Percentiles rank a stretch among this genome's conserved stretches.
These are phyloP conservation scores for Irpex sp. DNA, from an alignment of 1,284 basidiomycete species.

Conservation along the genomic window DNA sequence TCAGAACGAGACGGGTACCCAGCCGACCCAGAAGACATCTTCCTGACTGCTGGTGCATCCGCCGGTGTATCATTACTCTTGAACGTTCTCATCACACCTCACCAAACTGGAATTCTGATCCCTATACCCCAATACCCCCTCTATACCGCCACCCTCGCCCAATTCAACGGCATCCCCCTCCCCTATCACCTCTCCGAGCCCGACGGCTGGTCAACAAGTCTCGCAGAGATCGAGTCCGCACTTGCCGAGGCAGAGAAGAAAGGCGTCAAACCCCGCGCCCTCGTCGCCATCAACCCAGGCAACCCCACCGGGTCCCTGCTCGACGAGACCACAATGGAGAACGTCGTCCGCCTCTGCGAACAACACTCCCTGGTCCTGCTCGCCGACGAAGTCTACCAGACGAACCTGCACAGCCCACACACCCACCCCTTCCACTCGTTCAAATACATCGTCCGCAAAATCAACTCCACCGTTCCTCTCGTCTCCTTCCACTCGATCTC, in stretches of 20 bases:
- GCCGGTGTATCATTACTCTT: slow-evolving; percentile 88
- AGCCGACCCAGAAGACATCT: slow-evolving; percentile 82
- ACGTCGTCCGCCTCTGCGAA: slow-evolving; percentile 78
- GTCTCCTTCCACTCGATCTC: slow-evolving; percentile 95
- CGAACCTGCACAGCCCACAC: slow-evolving; percentile 72
- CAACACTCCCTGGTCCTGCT: slow-evolving; percentile 82
- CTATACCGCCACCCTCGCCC: slow-evolving; percentile 91
- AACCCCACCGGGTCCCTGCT: slow-evolving; percentile 91
- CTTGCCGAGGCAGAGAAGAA: slow-evolving; percentile 64
- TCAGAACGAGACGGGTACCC: slow-evolving; percentile 86
- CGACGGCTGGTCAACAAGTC: slow-evolving; percentile 82
- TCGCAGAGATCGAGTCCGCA: slow-evolving; percentile 61
- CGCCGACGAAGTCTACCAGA: slow-evolving; percentile 95
- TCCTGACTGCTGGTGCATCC: slow-evolving; percentile 91
- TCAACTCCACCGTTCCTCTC: slow-evolving; percentile 67
- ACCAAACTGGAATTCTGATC: slow-evolving; percentile 78
- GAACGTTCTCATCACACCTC: slow-evolving; percentile 68
- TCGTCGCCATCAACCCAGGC: slow-evolving; percentile 95
- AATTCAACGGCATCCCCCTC: slow-evolving; percentile 75
- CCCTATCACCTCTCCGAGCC: slow-evolving; percentile 88
- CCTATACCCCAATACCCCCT: slow-evolving; percentile 98
- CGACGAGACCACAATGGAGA: slow-evolving; percentile 62
- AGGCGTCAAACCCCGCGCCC: slow-evolving; percentile 67
- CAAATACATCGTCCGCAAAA: slow-evolving; percentile 75
- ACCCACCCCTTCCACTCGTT: slow-evolving; percentile 84